Base-by-base conservation (phyloP, 192 early-diverging fungal genomes). In the Diversispora eburnea region DNA sequence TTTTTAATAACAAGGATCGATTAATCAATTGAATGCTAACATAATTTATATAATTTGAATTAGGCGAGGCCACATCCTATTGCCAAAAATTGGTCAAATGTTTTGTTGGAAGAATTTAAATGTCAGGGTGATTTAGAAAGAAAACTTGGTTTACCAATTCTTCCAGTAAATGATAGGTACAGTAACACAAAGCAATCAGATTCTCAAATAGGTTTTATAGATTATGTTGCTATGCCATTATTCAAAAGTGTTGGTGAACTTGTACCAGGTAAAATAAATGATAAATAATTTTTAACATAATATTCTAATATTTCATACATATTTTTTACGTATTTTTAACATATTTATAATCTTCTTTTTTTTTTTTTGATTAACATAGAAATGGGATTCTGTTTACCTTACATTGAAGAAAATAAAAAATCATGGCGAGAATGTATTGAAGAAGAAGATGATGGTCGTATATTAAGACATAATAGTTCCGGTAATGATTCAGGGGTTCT, bases 101-200 rank as follows among this genome's bases (percentile, higher is more conserved):
- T 89, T 2, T 80, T 93, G 6, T 79, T 91, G 67, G 83, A 87
- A 70, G 91, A 93, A 63, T 88, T 91, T 77, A 84, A 80, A 3
- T 80, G 84, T 51, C 90, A 91, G 74, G 88, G 88, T 1, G 88
- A 93, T 72, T 83, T 93, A 54, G 91, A 93, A 75, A 85, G 84
- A 77, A 84, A 88, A 49, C 77, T 93, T 59, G 87, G 88, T 3
- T 51, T 77, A 5, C 84, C 88, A 20, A 78, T 83, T 8, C 75
- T 62, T 42, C 83, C 83, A 17, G 79, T 79, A 8, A 86, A 86
- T 54, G 86, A 88, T 49, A 77, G 79, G 10, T 72, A 78, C 12
- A 73, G 77, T 57, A 83, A 82, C 39, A 67, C 84, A n/a, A 67
- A 77, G 20, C 70, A 79, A 58, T 76, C 78, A 69, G 86, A 86